phyloP scores from a whole-genome alignment of 352 stramenopile species.

The Pythium biforme region DNA sequence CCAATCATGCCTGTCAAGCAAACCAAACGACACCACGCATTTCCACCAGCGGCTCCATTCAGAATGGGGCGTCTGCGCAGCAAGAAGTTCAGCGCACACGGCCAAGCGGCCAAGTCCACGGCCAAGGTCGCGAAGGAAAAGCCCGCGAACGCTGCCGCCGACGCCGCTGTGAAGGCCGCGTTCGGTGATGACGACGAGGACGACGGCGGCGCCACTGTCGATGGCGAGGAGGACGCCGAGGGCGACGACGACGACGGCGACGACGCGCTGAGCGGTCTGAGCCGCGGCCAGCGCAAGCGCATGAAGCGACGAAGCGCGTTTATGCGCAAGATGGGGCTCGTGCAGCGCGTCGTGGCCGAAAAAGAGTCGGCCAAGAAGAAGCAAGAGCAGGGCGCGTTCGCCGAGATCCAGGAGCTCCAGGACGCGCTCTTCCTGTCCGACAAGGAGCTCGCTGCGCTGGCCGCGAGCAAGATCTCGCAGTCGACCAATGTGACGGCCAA shows the following conservation, averaged over 20 bases:
- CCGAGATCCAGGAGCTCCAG: conserved; percentile 68
- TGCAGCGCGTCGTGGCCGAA: conserved; percentile 60
- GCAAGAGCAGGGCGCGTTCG: conserved; percentile 57
- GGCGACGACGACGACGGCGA: conserved; percentile 30
- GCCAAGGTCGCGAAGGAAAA: conserved; percentile 27
- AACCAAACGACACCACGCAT: too few relatives aligned
- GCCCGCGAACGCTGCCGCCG: conserved; percentile 25
- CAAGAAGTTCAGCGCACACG: conserved; percentile 60
- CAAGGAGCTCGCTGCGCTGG: conserved; percentile 28
- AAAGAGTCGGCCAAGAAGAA: conserved; percentile 50
- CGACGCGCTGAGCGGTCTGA: conserved; percentile 40
- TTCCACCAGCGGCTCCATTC: too few relatives aligned
- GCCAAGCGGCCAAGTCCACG: conserved; percentile 45
- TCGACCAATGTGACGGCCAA: conserved; percentile 30
- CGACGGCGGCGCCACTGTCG: conserved; percentile 25
- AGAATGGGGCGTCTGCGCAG: conserved; percentile 56
- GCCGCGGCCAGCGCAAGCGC: conserved; percentile 81
- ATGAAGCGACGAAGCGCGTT: conserved; percentile 80
- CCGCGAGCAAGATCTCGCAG: conserved; percentile 28
- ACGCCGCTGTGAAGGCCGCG: conserved; percentile 59
- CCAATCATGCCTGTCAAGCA: conserved; percentile 14
- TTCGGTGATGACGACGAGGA: conserved; percentile 41
- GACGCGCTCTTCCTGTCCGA: conserved; percentile 66
- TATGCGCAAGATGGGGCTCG: conserved; percentile 85
- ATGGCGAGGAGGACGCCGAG: conserved; percentile 37